A percentile compares a stretch with the other conserved stretches of the same genome.
phyloP scores from a whole-genome alignment of 495 filamentous ascomycete genomes.

The Usnea hakonensis region DNA sequence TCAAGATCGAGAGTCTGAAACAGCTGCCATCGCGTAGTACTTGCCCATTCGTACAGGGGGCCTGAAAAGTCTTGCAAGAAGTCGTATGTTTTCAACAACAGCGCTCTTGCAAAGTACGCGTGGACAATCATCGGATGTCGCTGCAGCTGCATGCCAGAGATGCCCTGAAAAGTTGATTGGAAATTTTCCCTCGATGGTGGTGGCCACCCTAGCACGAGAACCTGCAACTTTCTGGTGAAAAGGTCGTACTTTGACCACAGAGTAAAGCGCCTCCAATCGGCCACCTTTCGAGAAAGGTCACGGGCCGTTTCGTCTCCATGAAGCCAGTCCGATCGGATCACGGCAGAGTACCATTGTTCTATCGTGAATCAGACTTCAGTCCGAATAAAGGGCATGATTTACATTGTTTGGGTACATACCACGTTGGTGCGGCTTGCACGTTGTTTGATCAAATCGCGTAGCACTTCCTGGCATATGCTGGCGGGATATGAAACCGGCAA shows the following conservation, averaged over 20 bases:
- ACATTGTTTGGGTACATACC: not conserved
- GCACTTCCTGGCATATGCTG: constrained; percentile 13
- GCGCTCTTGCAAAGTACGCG: constrained; percentile 7
- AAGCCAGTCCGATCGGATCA: constrained; percentile 4
- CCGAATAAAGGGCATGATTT: not conserved
- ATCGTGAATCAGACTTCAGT: constrained; percentile 3
- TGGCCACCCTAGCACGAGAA: constrained; percentile 13
- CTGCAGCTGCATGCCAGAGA: not conserved
- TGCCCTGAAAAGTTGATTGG: constrained; percentile 3
- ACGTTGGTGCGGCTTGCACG: constrained; percentile 7
- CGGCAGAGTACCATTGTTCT: constrained; percentile 16
- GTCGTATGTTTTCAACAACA: constrained; percentile 6
- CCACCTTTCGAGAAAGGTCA: constrained; percentile 13
- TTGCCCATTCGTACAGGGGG: constrained; percentile 10
- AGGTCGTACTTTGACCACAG: constrained; percentile 14
- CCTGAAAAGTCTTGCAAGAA: constrained; percentile 10
- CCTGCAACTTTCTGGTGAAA: constrained; percentile 6
- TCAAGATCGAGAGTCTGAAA: not conserved
- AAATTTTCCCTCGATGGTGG: constrained; percentile 6
- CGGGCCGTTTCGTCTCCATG: constrained; percentile 11
- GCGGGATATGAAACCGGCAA: constrained; percentile 12
- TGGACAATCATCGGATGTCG: constrained; percentile 15
- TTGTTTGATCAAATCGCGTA: constrained; percentile 1
- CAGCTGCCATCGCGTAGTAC: not conserved
- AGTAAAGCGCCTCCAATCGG: constrained; percentile 4